A percentile compares a stretch with the other conserved stretches of the same genome.
Evolutionary conservation across 78 protist genomes (phyloP).

Genomic region (Monosiga brevicollis): DNA sequence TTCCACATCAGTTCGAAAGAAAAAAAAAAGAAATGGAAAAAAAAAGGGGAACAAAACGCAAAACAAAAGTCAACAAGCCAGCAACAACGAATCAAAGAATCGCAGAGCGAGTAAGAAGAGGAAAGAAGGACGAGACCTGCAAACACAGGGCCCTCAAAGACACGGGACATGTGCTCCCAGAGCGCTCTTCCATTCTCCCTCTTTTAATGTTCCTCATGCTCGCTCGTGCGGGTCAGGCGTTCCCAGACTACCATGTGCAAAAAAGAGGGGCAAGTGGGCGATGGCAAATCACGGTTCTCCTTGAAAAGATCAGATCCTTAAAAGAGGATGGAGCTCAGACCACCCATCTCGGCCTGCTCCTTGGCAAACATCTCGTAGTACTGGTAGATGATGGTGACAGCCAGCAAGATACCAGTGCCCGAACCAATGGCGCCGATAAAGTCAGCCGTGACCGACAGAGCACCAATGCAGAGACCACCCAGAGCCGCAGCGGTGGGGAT

Average conservation of each 20-base stretch:
- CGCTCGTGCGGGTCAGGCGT: not conserved
- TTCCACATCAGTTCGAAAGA: not conserved
- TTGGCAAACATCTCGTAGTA: slow-evolving; percentile 89
- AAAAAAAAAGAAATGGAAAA: not conserved
- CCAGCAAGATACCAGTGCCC: slow-evolving; percentile 99
- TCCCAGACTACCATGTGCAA: not conserved
- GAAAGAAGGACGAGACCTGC: not conserved
- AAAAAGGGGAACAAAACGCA: no score
- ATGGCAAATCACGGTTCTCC: not conserved
- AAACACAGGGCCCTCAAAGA: not conserved
- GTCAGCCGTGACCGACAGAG: slow-evolving; percentile 95
- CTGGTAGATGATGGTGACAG: slow-evolving; percentile 97
- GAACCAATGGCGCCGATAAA: slow-evolving; percentile 88
- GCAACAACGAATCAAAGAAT: not conserved
- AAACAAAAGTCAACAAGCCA: not conserved
- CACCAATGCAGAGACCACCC: slow-evolving; percentile 99
- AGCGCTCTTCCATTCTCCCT: no score
- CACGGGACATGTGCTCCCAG: no score
- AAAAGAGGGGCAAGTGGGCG: not conserved
- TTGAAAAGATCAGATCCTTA: not conserved
- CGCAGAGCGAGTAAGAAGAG: not conserved
- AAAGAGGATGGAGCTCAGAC: not conserved
- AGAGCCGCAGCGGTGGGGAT: slow-evolving; percentile 99
- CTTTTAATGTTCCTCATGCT: no score
- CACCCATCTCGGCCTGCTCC: slow-evolving; percentile 64